phyloP scores from a whole-genome alignment of 768 basidiomycete genomes.

The Hypholoma fasciculare region DNA sequence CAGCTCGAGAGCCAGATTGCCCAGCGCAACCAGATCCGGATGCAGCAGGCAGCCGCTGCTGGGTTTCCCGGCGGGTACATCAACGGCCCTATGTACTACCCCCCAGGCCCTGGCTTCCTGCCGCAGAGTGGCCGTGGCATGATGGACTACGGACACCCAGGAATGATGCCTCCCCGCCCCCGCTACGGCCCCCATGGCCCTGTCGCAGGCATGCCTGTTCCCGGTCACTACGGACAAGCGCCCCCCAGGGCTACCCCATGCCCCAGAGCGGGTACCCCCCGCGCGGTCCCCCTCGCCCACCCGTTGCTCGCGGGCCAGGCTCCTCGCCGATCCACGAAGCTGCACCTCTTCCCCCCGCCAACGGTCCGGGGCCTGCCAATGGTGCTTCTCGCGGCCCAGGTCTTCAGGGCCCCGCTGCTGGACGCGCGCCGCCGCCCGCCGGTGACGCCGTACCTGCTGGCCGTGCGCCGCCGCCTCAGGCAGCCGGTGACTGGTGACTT shows the following conservation, averaged over 20 bases:
- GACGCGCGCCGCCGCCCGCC: constrained; percentile 35
- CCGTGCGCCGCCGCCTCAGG: constrained; percentile 28
- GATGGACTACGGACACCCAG: constrained; percentile 83
- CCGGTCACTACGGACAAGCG: constrained; percentile 68
- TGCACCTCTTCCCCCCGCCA: constrained; percentile 65
- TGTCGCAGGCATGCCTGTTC: constrained; percentile 76
- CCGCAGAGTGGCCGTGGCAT: constrained; percentile 71
- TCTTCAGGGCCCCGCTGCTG: constrained; percentile 46
- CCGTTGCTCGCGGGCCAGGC: constrained; percentile 65
- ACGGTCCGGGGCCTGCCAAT: constrained; percentile 57
- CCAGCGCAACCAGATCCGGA: constrained; percentile 94
- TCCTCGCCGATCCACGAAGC: constrained; percentile 68
- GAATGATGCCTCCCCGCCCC: constrained; percentile 87
- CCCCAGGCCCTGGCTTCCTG: constrained; percentile 79
- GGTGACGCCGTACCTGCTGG: constrained; percentile 35
- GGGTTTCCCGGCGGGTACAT: constrained; percentile 83
- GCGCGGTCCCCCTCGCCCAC: constrained; percentile 60
- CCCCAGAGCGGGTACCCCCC: constrained; percentile 56
- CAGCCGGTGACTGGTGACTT: constrained; percentile 24
- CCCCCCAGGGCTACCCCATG: constrained; percentile 75
- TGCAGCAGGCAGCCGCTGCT: constrained; percentile 93
- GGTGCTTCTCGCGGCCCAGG: constrained; percentile 53
- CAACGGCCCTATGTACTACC: constrained; percentile 85
- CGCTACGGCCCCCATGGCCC: constrained; percentile 78
- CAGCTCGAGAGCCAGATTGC: constrained; percentile 99